phyloP scores from a whole-genome alignment of 495 filamentous ascomycete genomes.

The Aspergillus wentii region DNA sequence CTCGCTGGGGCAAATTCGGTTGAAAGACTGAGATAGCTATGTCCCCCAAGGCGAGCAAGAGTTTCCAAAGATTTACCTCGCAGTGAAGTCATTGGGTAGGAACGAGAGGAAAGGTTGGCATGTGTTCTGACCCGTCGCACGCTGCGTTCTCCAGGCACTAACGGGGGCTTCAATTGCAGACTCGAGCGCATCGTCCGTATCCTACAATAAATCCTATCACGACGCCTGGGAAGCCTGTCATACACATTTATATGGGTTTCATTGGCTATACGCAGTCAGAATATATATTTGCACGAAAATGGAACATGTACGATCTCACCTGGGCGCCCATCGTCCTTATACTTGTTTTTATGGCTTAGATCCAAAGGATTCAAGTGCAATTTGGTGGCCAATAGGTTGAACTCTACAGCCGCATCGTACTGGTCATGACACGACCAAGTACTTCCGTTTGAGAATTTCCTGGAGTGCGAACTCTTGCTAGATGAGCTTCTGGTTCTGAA shows the following conservation, averaged over 20 bases:
- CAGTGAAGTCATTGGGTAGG: conserved; percentile 48
- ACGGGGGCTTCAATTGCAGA: conserved; percentile 24
- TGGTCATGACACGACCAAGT: conserved; percentile 15
- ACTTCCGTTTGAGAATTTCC: conserved; percentile 5
- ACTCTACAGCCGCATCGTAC: conserved; percentile 15
- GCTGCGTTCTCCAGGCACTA: conserved; percentile 45
- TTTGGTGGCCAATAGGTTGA: conserved; percentile 21
- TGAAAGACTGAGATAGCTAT: conserved; percentile 63
- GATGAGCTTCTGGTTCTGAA: conserved; percentile 6
- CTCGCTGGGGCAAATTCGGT: conserved; percentile 58
- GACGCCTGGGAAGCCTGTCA: conserved; percentile 9
- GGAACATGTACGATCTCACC: no score
- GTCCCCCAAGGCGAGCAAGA: conserved; percentile 68
- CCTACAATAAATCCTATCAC: conserved; percentile 20
- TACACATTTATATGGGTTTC: neutral
- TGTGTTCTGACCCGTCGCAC: conserved; percentile 42
- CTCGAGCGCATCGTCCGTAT: conserved; percentile 32
- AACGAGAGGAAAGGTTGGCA: conserved; percentile 19
- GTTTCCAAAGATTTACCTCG: conserved; percentile 58
- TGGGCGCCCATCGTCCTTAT: no score
- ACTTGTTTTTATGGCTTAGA: no score
- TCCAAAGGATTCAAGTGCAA: conserved; percentile 15
- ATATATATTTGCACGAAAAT: no score
- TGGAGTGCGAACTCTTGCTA: conserved; percentile 3
- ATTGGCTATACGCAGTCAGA: conserved; percentile 1